phyloP scores from a whole-genome alignment of 2,329 filamentous ascomycete genomes.

The Thielaviopsis euricoi region DNA sequence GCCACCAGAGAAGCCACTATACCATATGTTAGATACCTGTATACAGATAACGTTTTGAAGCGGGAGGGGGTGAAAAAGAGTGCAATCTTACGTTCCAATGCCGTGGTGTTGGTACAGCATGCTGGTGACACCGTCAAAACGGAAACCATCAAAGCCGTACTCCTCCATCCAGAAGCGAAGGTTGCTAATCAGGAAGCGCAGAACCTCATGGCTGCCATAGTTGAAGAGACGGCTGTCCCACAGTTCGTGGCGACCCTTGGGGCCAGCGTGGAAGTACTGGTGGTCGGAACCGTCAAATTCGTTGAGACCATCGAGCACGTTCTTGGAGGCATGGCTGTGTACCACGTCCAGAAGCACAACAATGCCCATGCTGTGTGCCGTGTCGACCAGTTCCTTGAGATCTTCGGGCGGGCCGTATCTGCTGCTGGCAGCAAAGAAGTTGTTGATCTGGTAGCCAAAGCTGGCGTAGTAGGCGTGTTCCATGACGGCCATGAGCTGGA shows the following conservation, averaged over 20 bases:
- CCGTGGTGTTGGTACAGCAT: slow-evolving; percentile 96
- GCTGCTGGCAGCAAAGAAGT: slow-evolving; percentile 94
- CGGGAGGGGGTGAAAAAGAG: neutral
- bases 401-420: slow-evolving; percentile 89
- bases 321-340: slow-evolving; percentile 96
- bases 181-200: slow-evolving; percentile 92
- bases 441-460: slow-evolving; percentile 97
- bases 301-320: slow-evolving; percentile 86
- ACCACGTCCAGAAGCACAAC: slow-evolving; percentile 89
- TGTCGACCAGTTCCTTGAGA: slow-evolving; percentile 90
- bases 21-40: slow-evolving; percentile 15
- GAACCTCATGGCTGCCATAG: slow-evolving; percentile 84
- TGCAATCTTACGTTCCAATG: slow-evolving; percentile 66
- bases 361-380: slow-evolving; percentile 78
- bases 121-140: slow-evolving; percentile 94
- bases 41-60: neutral
- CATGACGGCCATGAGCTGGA: slow-evolving; percentile 98
- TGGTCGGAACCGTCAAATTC: slow-evolving; percentile 92
- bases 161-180: slow-evolving; percentile 98
- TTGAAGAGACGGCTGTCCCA: slow-evolving; percentile 98
- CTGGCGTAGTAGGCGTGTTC: slow-evolving; percentile 99
- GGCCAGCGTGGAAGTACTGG: slow-evolving; percentile 84
- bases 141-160: slow-evolving; percentile 90
- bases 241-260: slow-evolving; percentile 70
- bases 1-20: slow-evolving; percentile 82